Evolutionary conservation across 345 rosid species (phyloP), one percentile per base, ranked within the genome.

Genomic region (Syzygium oleosum): DNA sequence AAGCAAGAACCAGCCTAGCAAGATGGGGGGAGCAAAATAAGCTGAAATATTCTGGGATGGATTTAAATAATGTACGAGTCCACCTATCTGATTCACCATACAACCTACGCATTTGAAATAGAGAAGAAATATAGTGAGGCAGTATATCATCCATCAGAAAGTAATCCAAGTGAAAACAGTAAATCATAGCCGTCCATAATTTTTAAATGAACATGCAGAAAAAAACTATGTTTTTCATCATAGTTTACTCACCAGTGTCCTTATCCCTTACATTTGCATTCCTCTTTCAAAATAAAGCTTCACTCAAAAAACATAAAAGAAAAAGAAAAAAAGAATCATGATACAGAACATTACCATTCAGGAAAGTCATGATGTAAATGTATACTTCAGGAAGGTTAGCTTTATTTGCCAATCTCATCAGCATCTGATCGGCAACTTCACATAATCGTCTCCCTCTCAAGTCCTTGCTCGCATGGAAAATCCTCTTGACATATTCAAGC

Each of bases 401-500:
- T 88, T 95, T 94, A 77, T 89, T 93, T 84, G 93, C 92, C 90
- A 98, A 90, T 91, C 96, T 95, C 86, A 88, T 89, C 85, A 96
- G 91, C 94, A 94, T 91, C 85, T 86, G 93, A 89, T 90, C 92
- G 34, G 98, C 98, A 91, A 96, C 91, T 90, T 95, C 97, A 91
- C 93, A 93, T 53, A 98, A 94, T 88, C 89, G 92, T 88, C 89
- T 94, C 89, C 99, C 99, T 93, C 99, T 94, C 55, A 89, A 85
- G 87, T 96, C 99, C 91, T 96, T 95, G 94, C 99, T 95, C 34
- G 89, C 94, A 86, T 93, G 87, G 87, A 98, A 98, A 87, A 98
- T 94, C 92, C 95, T 96, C 91, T 89, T 92, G 85, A 98, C 99
- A 93, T 95, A 96, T 90, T 95, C 97, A 83, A 98, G 97, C 87